Percentiles rank a stretch among this genome's conserved stretches.
Evolutionary conservation across 2,329 filamentous ascomycete genomes (phyloP).

Genomic region (Aspergillaceae sp.): DNA sequence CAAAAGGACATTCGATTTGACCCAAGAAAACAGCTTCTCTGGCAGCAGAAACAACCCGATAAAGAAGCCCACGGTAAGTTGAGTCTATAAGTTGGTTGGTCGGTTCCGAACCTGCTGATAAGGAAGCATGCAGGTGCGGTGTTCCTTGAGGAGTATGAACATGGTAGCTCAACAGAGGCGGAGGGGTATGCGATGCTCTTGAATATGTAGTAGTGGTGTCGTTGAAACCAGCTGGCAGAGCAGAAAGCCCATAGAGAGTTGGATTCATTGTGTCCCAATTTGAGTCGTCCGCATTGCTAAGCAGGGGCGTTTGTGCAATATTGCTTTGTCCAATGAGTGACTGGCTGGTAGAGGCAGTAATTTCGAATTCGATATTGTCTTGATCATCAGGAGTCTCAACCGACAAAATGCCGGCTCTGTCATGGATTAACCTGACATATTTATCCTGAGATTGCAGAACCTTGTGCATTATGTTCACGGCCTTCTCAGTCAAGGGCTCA

Average conservation of each 20-base stretch:
- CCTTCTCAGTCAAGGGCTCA: conserved; percentile 1
- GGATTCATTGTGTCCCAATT: too few relatives aligned
- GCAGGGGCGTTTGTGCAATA: neutral
- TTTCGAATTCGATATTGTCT: neutral
- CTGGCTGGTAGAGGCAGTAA: neutral
- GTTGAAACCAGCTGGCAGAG: neutral
- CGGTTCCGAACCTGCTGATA: neutral
- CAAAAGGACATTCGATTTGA: too few relatives aligned
- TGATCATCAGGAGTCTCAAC: conserved; percentile 4
- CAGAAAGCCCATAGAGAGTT: neutral
- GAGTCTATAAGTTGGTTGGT: neutral
- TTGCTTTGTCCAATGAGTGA: neutral
- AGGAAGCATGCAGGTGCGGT: neutral
- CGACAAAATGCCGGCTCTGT: conserved; percentile 5
- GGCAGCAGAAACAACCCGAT: conserved; percentile 1
- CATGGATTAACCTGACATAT: conserved; percentile 1
- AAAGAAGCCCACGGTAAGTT: conserved; percentile 1
- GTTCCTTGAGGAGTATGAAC: neutral
- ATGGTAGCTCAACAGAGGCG: neutral
- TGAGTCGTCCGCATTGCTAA: too few relatives aligned
- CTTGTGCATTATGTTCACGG: neutral
- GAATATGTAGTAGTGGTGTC: neutral
- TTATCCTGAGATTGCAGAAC: conserved; percentile 1
- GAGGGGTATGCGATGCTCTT: neutral
- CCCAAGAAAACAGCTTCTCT: neutral